Evolutionary conservation across 2,329 filamentous ascomycete species (phyloP), one percentile per base, ranked within the genome.

Genomic region (Emergomyces orientalis): DNA sequence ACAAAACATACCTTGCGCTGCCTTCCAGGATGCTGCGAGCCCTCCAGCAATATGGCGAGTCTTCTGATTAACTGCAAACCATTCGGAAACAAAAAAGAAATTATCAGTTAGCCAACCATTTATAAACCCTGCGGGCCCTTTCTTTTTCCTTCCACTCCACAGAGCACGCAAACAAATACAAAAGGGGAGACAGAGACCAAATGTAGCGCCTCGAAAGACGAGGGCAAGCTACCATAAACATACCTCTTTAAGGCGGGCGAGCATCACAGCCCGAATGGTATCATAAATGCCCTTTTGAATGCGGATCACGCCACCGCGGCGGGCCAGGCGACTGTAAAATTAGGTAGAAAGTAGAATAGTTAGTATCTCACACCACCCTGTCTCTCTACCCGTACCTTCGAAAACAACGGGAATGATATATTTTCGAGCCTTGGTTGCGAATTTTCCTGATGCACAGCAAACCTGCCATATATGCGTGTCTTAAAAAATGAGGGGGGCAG

Each of bases 281-380:
- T 71, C 61, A 27, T 76, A 76, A 1, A 76, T 70, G 0, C 66
- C 67, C 0, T 32, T 58, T 6, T 72, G 69, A 0, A 77, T 76
- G 0, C 74, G 61, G 0, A 67, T 55, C 0, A 76, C 67, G 0
- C 75, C 75, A 0, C 72, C 75, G 3, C 74, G 71, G 1, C 75
- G 73, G 2, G 74, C 74, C 1, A 76, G 73, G 54, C 73, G 71
- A 51, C 74, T 73, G 34, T 0, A 3, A 1, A 13, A 32, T 32
- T 14, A 2, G 9, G 37, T 19, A 25, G 6, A 27, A n/a, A 25
- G 14, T 32, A 43, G 19, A 14, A 25, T 13, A 34, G 30, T 9
- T 19, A 63, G 34, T 7, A 37, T 7, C 34, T 37, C 5, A 37
- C 34, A 37, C 34, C 34, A 9, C 34, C 9, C 9, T 11, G 34